Percentiles rank a stretch among this genome's conserved stretches.
Evolutionary conservation across 176 grass and related monocot genomes (phyloP).

Genomic region (Aegilops bicornis): DNA sequence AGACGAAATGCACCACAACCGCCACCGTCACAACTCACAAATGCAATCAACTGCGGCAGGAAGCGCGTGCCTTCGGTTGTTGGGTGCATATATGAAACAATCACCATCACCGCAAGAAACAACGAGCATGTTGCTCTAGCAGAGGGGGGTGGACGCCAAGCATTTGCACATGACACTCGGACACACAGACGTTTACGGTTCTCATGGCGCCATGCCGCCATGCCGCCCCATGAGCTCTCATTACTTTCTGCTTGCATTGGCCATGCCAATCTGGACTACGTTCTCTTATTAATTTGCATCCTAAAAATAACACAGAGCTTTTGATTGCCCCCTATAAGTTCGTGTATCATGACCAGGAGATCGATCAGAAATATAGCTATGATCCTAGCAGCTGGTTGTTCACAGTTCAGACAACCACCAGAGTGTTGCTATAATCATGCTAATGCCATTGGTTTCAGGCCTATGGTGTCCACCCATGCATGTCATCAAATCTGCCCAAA

Average conservation of each 20-base stretch:
- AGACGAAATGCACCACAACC: background rate
- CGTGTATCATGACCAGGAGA: background rate
- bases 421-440: too few relatives aligned
- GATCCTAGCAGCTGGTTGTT: too few relatives aligned
- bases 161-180: background rate
- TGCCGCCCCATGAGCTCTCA: background rate
- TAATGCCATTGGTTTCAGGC: too few relatives aligned
- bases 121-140: background rate
- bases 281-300: background rate
- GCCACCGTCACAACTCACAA: background rate
- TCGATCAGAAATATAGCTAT: background rate
- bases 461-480: too few relatives aligned
- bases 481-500: too few relatives aligned
- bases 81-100: background rate
- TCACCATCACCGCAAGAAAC: background rate
- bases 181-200: background rate
- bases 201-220: background rate
- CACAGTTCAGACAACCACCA: too few relatives aligned
- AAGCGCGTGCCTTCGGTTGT: background rate
- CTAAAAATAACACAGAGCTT: background rate
- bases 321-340: background rate
- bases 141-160: background rate
- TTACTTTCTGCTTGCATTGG: background rate
- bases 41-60: too few relatives aligned
- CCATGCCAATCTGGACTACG: background rate